Evolutionary conservation across 2,329 filamentous ascomycete genomes (phyloP).

Genomic region (Xylariaceae sp.): DNA sequence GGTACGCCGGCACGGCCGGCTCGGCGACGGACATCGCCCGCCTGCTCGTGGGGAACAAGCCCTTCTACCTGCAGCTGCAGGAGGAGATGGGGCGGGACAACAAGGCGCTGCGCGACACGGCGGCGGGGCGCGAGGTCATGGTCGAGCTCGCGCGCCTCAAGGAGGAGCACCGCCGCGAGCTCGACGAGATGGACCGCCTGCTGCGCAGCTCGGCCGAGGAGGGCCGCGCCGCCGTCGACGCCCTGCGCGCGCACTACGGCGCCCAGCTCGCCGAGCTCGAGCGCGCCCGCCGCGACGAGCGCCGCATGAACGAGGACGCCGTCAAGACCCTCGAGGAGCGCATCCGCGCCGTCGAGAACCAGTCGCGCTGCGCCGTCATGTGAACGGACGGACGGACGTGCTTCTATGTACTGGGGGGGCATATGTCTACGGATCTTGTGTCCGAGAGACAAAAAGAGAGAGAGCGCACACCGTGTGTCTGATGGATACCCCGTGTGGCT

Average conservation of each 20-base stretch:
- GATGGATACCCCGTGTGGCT: too few species aligned
- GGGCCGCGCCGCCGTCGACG: constrained; percentile 16
- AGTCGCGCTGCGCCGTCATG: constrained; percentile 20
- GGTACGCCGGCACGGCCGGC: constrained; percentile 16
- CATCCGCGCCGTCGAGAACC: constrained; percentile 16
- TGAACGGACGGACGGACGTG: too few species aligned
- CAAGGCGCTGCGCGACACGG: constrained; percentile 39
- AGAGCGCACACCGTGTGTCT: too few species aligned
- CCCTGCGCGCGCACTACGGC: constrained; percentile 21
- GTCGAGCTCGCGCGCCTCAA: constrained; percentile 49
- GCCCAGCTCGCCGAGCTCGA: constrained; percentile 16
- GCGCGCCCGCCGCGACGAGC: constrained; percentile 19
- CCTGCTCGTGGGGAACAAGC: constrained; percentile 48
- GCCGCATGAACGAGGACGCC: constrained; percentile 19
- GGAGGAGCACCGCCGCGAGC: constrained; percentile 51
- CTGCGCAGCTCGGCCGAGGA: constrained; percentile 18
- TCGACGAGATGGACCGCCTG: constrained; percentile 45
- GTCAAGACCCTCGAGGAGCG: constrained; percentile 17
- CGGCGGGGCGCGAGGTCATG: constrained; percentile 45
- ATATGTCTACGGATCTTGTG: too few species aligned
- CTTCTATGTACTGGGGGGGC: too few species aligned
- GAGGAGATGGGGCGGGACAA: constrained; percentile 55
- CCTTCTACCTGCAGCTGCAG: constrained; percentile 60
- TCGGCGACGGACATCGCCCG: constrained; percentile 15
- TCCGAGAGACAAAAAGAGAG: too few species aligned